Percentiles rank a stretch among this genome's conserved stretches.
Conservation (phyloP, 495 filamentous ascomycete genomes). For the Lepidopterella palustris region DNA sequence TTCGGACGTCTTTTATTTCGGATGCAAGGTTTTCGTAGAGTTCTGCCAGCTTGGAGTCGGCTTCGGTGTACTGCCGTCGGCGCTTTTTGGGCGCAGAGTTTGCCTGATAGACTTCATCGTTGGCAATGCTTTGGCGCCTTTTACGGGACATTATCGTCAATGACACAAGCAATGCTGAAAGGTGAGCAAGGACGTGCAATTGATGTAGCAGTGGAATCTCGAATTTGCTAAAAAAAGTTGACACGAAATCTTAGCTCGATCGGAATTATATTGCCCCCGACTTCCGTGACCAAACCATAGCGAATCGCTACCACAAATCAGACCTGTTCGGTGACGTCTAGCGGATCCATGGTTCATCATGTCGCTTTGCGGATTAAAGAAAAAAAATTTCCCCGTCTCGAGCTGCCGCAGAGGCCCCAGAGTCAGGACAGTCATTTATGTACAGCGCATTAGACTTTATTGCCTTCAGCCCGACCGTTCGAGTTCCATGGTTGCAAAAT, state of each 20-base stretch:
- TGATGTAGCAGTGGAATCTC: neutral
- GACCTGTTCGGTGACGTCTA: no score
- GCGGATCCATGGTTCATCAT: no score
- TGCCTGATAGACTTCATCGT: constrained; percentile 1
- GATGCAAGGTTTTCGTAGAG: constrained; percentile 34
- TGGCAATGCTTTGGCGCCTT: constrained; percentile 11
- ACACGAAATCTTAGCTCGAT: neutral
- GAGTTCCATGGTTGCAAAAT: no score
- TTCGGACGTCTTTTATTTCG: constrained; percentile 37
- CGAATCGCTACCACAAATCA: no score
- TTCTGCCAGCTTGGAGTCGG: constrained; percentile 27
- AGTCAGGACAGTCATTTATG: no score
- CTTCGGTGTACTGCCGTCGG: constrained; percentile 25
- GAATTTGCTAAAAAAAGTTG: no score
- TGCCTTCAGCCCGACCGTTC: no score
- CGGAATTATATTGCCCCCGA: neutral
- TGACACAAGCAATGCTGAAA: neutral
- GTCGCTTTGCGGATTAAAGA: no score
- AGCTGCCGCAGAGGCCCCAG: no score
- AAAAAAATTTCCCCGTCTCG: no score
- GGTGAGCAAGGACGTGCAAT: neutral
- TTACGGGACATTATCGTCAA: constrained; percentile 20
- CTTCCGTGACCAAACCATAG: neutral
- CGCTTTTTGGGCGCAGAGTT: constrained; percentile 12
- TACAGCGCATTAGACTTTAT: no score